Evolutionary conservation across 176 grass and related monocot genomes (phyloP), one percentile per base, ranked within the genome.

Genomic region (Cymbopogon citratus): DNA sequence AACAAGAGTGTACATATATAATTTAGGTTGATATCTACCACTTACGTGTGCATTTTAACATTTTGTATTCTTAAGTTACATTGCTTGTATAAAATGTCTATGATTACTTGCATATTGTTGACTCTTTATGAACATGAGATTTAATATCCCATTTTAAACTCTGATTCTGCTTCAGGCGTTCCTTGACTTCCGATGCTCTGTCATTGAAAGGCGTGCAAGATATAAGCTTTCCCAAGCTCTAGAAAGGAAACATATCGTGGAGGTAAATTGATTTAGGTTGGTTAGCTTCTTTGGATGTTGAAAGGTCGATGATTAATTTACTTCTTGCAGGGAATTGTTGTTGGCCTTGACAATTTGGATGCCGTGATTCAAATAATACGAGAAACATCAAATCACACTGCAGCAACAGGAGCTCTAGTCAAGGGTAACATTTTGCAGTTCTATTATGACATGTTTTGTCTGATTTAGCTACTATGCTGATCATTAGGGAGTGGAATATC

Each of bases 321-420:
- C 80, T 89, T 81, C 69, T 75, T 89, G 81, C 85, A 98, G 95
- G 95, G 95, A 51, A 94, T 98, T 80, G 88, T 91, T 81, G 67
- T 95, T 75, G 95, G 95, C 21, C 95, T 98, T 28, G 95, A 98
- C 75, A 98, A 98, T 83, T 88, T 98, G 85, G 95, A 98, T 91
- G 89, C 85, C 70, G 84, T 98, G 76, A 98, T 98, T 76, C 80
- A 87, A 66, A 89, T 93, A 85, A 91, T 98, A 74, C 87, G 84
- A 72, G 90, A 84, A 90, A 95, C 82, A 59, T 84, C 90, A 66
- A 91, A 87, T 87, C 89, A 93, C 72, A 7, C 76, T 12, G 66
- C 85, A 31, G 95, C 95, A 19, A 87, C 29, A 46, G 83, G 87
- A 91, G 82, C 90, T 88, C 90, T 98, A 79, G 71, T 84, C 6